These are phyloP conservation scores for Hymenoscyphus repandus DNA, from an alignment of 2,329 filamentous ascomycete species.

Conservation along the genomic window DNA sequence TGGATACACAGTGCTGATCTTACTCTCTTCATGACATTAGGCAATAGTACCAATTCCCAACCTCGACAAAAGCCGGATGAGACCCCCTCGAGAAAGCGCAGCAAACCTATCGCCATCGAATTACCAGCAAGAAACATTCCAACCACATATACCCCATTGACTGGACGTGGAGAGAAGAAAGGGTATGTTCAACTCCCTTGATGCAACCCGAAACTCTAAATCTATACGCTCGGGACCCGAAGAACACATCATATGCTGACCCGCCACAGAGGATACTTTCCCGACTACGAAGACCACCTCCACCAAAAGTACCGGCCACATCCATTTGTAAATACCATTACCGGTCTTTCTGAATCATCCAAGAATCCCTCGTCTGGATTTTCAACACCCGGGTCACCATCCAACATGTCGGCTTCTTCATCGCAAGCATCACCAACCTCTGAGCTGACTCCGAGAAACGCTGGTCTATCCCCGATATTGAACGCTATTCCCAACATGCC, in stretches of 20 bases:
- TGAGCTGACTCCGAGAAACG: slow-evolving; percentile 9
- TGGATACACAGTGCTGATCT: neutral
- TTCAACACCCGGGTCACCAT: slow-evolving; percentile 6
- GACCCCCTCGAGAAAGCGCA: slow-evolving; percentile 29
- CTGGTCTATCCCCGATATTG: slow-evolving; percentile 1
- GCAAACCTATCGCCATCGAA: slow-evolving; percentile 48
- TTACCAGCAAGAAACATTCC: slow-evolving; percentile 39
- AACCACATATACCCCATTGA: slow-evolving; percentile 41
- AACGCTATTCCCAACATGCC: slow-evolving; percentile 8
- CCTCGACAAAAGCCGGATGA: slow-evolving; percentile 4
- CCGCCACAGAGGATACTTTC: slow-evolving; percentile 51
- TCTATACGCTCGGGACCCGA: too few relatives aligned
- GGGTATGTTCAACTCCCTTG: slow-evolving; percentile 41
- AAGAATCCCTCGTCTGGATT: neutral
- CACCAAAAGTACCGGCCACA: slow-evolving; percentile 6
- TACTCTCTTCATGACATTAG: slow-evolving; percentile 6
- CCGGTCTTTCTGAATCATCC: neutral
- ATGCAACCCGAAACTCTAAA: neutral
- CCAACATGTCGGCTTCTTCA: slow-evolving; percentile 22
- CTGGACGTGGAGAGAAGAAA: slow-evolving; percentile 52
- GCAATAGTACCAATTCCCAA: slow-evolving; percentile 1
- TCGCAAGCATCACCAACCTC: slow-evolving; percentile 32
- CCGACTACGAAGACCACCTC: slow-evolving; percentile 47
- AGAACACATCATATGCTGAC: too few relatives aligned
- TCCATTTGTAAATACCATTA: slow-evolving; percentile 5